Percentiles rank a stretch among this genome's conserved stretches.
phyloP scores from a whole-genome alignment of 495 filamentous ascomycete species.

The Entonaema liquescens region DNA sequence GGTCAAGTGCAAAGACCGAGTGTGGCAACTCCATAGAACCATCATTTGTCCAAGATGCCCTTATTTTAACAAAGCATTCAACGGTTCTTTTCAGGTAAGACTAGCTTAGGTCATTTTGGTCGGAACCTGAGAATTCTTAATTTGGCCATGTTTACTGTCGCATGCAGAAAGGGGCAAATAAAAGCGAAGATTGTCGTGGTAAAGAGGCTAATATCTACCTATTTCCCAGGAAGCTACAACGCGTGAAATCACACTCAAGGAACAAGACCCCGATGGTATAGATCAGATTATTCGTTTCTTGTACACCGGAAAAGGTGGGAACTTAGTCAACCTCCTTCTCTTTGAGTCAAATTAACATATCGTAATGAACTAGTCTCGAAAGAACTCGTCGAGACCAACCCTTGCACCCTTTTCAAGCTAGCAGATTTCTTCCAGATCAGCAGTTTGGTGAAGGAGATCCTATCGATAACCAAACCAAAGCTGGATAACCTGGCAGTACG shows the following conservation, averaged over 20 bases:
- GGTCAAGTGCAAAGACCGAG: background rate
- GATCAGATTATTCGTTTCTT: background rate
- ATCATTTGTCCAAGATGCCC: constrained; percentile 18
- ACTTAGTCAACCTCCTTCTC: background rate
- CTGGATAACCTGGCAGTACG: background rate
- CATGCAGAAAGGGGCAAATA: too few relatives aligned
- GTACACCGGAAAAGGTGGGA: constrained; percentile 4
- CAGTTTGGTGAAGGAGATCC: background rate
- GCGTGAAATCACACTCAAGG: background rate
- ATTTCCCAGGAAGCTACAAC: background rate
- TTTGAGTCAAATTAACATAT: background rate
- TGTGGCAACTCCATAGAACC: constrained; percentile 1
- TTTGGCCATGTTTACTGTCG: too few relatives aligned
- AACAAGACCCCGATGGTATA: background rate
- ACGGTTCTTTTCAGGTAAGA: constrained; percentile 25
- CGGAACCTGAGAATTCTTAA: too few relatives aligned
- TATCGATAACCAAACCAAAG: background rate
- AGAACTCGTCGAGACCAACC: too few relatives aligned
- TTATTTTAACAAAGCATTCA: constrained; percentile 18
- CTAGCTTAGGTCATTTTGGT: background rate
- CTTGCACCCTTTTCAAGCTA: background rate
- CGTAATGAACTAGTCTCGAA: background rate
- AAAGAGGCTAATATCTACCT: background rate
- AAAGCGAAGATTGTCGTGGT: too few relatives aligned
- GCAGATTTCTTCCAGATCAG: background rate